Evolutionary conservation across 2,329 filamentous ascomycete species (phyloP), one percentile per base, ranked within the genome.

Genomic region (Pezicula carpinea): DNA sequence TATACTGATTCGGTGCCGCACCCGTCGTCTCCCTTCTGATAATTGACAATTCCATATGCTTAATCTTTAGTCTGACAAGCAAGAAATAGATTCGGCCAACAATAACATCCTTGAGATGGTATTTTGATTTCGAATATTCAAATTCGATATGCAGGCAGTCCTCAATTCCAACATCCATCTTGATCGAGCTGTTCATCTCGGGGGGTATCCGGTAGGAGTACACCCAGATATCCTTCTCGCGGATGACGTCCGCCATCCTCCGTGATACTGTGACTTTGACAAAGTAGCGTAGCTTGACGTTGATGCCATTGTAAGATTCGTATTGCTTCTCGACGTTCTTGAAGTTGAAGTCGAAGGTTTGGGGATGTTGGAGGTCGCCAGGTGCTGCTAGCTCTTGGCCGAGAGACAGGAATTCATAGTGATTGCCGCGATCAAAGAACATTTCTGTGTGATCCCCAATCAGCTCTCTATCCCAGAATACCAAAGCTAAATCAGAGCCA

Each of bases 271-370:
- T 99, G 58, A 97, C 93, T 59, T 91, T 87, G 48, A 97, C 85
- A 71, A 97, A 97, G 80, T 99, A 99, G 59, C 93, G 90, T 66
- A 99, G 80, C 76, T 96, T 95, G 63, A 99, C 93, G 66, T 99
- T 99, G 81, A 99, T 99, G 64, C 93, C 93, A 67, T 96, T 95
- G 78, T 99, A 99, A 56, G 91, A 96, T 72, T 99, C 95, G 77
- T 99, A 99, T 69, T 95, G 91, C 77, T 99, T 99, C 79, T 99
- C 93, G 61, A 99, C 90, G 69, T 97, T 99, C 71, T 97, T 97
- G 82, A 99, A 99, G 75, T 96, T 95, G 81, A 99, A 99, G 58
- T 95, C 89, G 69, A 96, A 96, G 41, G 91, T 96, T 73, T 99
- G 93, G 36, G 93, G 93, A 71, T 99, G 95, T 67, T 97, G 93